Evolutionary conservation across 352 stramenopile genomes (phyloP).

Genomic region (Globisporangium uncinulatum): DNA sequence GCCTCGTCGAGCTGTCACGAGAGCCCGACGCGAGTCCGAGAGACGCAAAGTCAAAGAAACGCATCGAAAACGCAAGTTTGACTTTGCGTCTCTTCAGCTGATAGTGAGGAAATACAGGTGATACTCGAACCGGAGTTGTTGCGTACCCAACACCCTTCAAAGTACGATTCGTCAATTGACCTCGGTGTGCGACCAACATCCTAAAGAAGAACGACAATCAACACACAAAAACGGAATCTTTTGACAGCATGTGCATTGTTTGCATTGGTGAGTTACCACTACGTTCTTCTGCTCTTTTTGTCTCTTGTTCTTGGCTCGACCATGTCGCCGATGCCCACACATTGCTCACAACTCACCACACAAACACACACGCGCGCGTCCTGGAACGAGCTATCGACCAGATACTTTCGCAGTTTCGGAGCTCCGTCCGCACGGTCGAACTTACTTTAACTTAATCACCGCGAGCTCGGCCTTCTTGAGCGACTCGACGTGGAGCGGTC

Average conservation of each 20-base stretch:
- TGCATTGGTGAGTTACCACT: not conserved
- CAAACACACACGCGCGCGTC: not conserved
- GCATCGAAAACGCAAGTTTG: not conserved
- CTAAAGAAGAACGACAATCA: too few relatives aligned
- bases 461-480: slow-evolving; percentile 43
- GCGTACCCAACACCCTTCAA: not conserved
- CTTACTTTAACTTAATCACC: slow-evolving; percentile 16
- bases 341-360: not conserved
- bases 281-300: not conserved
- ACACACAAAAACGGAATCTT: not conserved
- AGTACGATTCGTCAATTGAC: not conserved
- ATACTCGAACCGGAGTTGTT: too few relatives aligned
- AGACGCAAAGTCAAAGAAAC: not conserved
- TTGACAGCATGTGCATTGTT: not conserved
- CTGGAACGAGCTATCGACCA: not conserved
- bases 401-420: not conserved
- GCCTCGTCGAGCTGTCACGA: not conserved
- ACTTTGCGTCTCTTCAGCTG: not conserved
- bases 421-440: not conserved
- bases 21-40: not conserved
- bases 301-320: not conserved
- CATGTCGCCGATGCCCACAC: not conserved
- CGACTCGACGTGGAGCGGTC: slow-evolving; percentile 54
- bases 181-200: not conserved
- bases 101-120: too few relatives aligned